Percentiles rank a stretch among this genome's conserved stretches.
These are phyloP conservation scores for Groenewaldozyma auringiensis DNA, from an alignment of 1,139 yeast species.

Conservation along the genomic window DNA sequence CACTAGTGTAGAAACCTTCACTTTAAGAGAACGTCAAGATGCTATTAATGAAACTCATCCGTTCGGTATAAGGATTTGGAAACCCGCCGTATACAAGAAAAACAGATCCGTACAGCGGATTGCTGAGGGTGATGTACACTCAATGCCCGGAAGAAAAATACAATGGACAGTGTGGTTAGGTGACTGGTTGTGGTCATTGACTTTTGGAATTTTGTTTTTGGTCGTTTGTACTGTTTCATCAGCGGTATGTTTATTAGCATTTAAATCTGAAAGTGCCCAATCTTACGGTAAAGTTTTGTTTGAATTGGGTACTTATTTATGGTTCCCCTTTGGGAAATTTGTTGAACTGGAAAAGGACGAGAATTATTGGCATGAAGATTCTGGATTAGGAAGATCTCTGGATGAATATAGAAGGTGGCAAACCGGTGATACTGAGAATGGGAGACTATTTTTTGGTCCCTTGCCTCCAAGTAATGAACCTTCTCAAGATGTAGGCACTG, in stretches of 20 bases:
- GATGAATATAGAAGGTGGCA: slow-evolving; percentile 90
- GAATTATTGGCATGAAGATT: slow-evolving; percentile 79
- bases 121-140: slow-evolving; percentile 92
- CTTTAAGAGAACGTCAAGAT: slow-evolving; percentile 87
- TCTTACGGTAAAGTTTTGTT: slow-evolving; percentile 56
- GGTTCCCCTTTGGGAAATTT: slow-evolving; percentile 85
- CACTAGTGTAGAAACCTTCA: slow-evolving; percentile 58
- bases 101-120: slow-evolving; percentile 83
- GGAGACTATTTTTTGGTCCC: slow-evolving; percentile 66
- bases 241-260: slow-evolving; percentile 31
- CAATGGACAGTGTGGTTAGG: slow-evolving; percentile 59
- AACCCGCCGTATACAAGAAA: slow-evolving; percentile 92
- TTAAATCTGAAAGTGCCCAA: slow-evolving; percentile 36
- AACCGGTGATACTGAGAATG: slow-evolving; percentile 52
- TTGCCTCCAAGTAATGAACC: neutral
- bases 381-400: slow-evolving; percentile 76
- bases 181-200: slow-evolving; percentile 67
- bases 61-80: slow-evolving; percentile 97
- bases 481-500: neutral
- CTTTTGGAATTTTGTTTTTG: slow-evolving; percentile 61
- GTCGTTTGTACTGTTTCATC: slow-evolving; percentile 52
- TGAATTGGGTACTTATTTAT: slow-evolving; percentile 60
- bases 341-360: slow-evolving; percentile 73
- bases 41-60: slow-evolving; percentile 97
- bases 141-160: slow-evolving; percentile 50